A percentile compares a stretch with the other conserved stretches of the same genome.
Evolutionary conservation across 805 yeast species (phyloP).

Genomic region (Schwanniomyces occidentalis): DNA sequence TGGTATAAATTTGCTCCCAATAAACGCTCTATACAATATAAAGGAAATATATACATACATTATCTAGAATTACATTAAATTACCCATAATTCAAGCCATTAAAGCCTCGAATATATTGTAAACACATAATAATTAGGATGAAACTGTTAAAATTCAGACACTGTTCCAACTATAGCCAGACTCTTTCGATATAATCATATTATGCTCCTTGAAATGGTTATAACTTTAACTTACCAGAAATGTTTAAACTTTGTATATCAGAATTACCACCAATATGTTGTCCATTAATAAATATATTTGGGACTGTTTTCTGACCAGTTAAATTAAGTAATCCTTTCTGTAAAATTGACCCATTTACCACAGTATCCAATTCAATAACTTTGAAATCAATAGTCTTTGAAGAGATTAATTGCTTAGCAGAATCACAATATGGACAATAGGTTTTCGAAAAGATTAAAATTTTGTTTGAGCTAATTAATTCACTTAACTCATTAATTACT

Average conservation of each 20-base stretch:
- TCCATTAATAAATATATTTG: slow-evolving; percentile 37
- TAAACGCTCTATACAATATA: too few species aligned
- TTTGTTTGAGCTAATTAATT: slow-evolving; percentile 11
- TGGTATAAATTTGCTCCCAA: too few species aligned
- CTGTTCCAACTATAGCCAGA: too few species aligned
- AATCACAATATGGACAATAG: slow-evolving; percentile 31
- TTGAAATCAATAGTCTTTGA: slow-evolving; percentile 19
- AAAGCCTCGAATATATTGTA: too few species aligned
- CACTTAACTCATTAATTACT: slow-evolving; percentile 10
- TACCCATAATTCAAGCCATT: too few species aligned
- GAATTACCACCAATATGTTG: slow-evolving; percentile 41
- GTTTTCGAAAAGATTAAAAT: slow-evolving; percentile 29
- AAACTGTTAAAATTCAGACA: too few species aligned
- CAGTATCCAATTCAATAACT: slow-evolving; percentile 28
- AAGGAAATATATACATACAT: too few species aligned
- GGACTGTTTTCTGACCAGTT: slow-evolving; percentile 38
- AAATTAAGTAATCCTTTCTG: slow-evolving; percentile 31
- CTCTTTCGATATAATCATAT: too few species aligned
- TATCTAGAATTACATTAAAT: too few species aligned
- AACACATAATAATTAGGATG: too few species aligned
- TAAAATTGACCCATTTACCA: slow-evolving; percentile 24
- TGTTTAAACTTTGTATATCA: slow-evolving; percentile 29
- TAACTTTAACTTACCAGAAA: slow-evolving; percentile 21
- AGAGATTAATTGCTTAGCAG: slow-evolving; percentile 20
- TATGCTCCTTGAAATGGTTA: too few species aligned